Evolutionary conservation across 2,329 filamentous ascomycete species (phyloP), one percentile per base, ranked within the genome.

Genomic region (Fusarium luffae): DNA sequence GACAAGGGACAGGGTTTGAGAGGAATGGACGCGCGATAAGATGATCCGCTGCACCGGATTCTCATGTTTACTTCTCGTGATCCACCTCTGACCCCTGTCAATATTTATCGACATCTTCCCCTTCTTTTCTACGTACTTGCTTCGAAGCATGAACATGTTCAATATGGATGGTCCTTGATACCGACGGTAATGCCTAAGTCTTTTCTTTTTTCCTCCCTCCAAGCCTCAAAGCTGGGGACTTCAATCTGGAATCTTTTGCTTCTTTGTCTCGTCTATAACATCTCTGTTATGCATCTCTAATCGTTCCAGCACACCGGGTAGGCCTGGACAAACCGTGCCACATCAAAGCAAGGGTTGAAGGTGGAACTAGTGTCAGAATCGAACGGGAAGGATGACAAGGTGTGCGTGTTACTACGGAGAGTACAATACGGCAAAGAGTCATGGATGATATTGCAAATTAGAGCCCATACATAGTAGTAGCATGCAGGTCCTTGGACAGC

Each of bases 311-410:
- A 54, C 58, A 37, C 52, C 63, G 69, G 56, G 52, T 44, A 59
- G 56, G 55, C 23, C 65, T 47, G 14, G 43, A 21, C 43, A 46
- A 37, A 25, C 50, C 54, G 63, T 54, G 65, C 65, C 49, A 63
- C 44, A 63, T 51, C 40, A 59, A 51, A 70, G 63, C 63, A 59
- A 68, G 67, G 63, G 48, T 64, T 41, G 40, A 41, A 23, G 49
- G 54, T 44, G 60, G 60, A 59, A 59, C 59, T 65, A 71, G 64
- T 54, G 64, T 47, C 48, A 70, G 55, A 61, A 40, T 54, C 28
- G 49, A 52, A 58, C 66, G 54, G 48, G 49, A 54, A 62, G 59
- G 43, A 73, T 70, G 47, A 63, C 62, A 61, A 70, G 61, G 54
- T 42, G 61, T 59, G 58, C 59, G 68, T 68, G 57, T 54, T 65